phyloP scores from a whole-genome alignment of 805 yeast species.

The Jamesozyma gamospora region DNA sequence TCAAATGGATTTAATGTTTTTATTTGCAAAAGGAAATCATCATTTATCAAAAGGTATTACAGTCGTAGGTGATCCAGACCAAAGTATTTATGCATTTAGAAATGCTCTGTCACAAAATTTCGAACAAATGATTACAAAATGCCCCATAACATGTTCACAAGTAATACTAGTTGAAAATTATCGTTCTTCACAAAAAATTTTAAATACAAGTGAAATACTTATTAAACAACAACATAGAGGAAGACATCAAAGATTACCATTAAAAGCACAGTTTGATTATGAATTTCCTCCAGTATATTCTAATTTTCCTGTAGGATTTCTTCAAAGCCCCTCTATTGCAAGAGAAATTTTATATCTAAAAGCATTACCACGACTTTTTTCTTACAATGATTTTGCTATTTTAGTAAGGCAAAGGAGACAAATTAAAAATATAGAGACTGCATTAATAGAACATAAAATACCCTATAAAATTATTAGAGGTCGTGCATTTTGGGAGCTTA shows the following conservation, averaged over 20 bases:
- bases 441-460: conserved; percentile 42
- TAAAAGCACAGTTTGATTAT: conserved; percentile 38
- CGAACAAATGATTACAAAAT: conserved; percentile 37
- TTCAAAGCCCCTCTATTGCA: conserved; percentile 53
- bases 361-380: conserved; percentile 36
- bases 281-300: conserved; percentile 41
- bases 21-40: conserved; percentile 36
- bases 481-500: conserved; percentile 66
- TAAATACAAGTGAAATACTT: conserved; percentile 52
- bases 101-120: conserved; percentile 69
- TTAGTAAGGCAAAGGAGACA: conserved; percentile 56
- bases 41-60: conserved; percentile 49
- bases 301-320: conserved; percentile 32
- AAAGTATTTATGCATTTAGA: conserved; percentile 83
- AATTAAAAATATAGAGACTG: conserved; percentile 55
- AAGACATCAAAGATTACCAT: conserved; percentile 31
- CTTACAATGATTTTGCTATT: conserved; percentile 57
- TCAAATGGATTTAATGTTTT: conserved; percentile 60
- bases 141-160: conserved; percentile 27
- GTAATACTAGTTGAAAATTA: conserved; percentile 60
- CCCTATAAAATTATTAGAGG: conserved; percentile 69
- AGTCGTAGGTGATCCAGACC: conserved; percentile 95
- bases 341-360: conserved; percentile 43
- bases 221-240: conserved; percentile 47
- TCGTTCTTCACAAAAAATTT: conserved; percentile 62